Percentiles rank a stretch among this genome's conserved stretches.
These are phyloP conservation scores for Candida rishiriensis DNA, from an alignment of 805 yeast species.

Conservation along the genomic window DNA sequence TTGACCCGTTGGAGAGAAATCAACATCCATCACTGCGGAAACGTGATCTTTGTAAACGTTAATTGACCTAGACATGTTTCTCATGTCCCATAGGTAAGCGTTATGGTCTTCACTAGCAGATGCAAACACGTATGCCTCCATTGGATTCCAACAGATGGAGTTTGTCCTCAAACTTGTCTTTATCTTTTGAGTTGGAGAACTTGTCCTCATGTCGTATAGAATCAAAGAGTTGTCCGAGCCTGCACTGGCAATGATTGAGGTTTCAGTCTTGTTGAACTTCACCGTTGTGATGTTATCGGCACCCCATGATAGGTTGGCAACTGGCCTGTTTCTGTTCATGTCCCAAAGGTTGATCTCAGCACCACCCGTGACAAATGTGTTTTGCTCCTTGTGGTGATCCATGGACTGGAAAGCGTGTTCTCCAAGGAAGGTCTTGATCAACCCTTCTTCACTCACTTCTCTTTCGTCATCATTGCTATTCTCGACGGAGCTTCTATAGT, in stretches of 20 bases:
- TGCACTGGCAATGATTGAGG: slow-evolving; percentile 81
- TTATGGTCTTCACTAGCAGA: slow-evolving; percentile 94
- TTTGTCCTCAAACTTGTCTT: slow-evolving; percentile 80
- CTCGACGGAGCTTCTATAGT: slow-evolving; percentile 18
- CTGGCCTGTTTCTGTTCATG: slow-evolving; percentile 67
- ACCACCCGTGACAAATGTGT: slow-evolving; percentile 87
- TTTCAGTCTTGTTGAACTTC: slow-evolving; percentile 84
- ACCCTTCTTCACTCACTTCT: slow-evolving; percentile 41
- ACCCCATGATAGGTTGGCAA: slow-evolving; percentile 87
- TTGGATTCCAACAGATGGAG: slow-evolving; percentile 92
- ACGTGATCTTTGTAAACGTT: slow-evolving; percentile 94
- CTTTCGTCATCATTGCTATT: slow-evolving; percentile 27
- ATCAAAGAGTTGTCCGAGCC: slow-evolving; percentile 90
- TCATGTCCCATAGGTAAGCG: slow-evolving; percentile 92
- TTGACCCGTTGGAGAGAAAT: slow-evolving; percentile 95
- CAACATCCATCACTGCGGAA: slow-evolving; percentile 90
- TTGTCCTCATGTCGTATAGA: slow-evolving; percentile 84
- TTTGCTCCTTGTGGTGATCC: slow-evolving; percentile 78
- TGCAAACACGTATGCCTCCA: slow-evolving; percentile 93
- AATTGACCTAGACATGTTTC: slow-evolving; percentile 75
- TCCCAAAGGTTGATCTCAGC: slow-evolving; percentile 92
- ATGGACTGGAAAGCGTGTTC: slow-evolving; percentile 79
- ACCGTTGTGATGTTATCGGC: slow-evolving; percentile 85
- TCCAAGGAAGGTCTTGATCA: slow-evolving; percentile 76
- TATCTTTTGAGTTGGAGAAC: slow-evolving; percentile 88